Evolutionary conservation across 257 asterid species (phyloP), one percentile per base, ranked within the genome.

Genomic region (Przewalskia tangutica): DNA sequence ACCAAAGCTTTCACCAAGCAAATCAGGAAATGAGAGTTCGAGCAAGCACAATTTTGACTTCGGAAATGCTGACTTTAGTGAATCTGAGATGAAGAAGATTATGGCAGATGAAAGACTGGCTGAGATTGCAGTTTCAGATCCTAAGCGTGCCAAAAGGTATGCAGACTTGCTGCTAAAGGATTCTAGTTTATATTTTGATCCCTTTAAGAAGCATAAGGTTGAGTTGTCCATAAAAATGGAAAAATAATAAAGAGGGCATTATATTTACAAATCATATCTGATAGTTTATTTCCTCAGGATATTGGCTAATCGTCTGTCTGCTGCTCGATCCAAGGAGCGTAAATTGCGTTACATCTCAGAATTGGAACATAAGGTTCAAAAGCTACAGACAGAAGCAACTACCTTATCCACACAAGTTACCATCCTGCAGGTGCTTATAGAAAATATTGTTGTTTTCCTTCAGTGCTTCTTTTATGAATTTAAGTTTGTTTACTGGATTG

Each of bases 291-390:
- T 73, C 65, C 58, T 63, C 89, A 95, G 99, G 89, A 93, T 95
- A 86, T 85, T 95, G 89, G 97, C 98, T 27, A 95, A 92, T 84
- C 94, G 98, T 68, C 97, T 91, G 70, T 95, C 98, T 60, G 98
- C 98, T 84, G 99, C 98, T 86, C 97, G 98, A 77, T 95, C 99
- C 55, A 95, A 95, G 90, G 99, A 95, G 88, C 85, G 97, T 63
- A 95, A 93, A 88, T n/a, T 88, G 89, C 92, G 91, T 16, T 95
- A 95, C 92, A 95, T 95, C 79, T 89, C 98, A 16, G 97, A 95
- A 87, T 89, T 95, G 89, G 98, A 95, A 84, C 97, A 91, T 85
- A 95, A 91, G 88, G 97, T 95, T 81, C 94, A 90, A 81, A 93
- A 93, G 60, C 90, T 95, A 81, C 97, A 93, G 87, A 84, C 92